Base-by-base conservation (phyloP, 163 green algal genomes). In the Scenedesmus sp. region DNA sequence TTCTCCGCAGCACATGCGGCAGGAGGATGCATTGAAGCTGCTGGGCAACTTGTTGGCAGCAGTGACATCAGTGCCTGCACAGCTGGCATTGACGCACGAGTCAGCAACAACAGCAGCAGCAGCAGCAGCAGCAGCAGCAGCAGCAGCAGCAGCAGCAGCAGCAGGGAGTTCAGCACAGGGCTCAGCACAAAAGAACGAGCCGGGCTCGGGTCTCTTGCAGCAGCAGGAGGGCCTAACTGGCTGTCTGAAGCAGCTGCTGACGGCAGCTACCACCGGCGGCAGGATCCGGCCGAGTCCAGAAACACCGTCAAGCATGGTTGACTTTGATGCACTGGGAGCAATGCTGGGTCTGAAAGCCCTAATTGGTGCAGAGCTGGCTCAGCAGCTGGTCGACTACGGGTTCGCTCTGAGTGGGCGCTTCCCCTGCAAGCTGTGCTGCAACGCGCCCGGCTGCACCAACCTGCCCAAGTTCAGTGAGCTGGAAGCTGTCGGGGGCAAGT, bases 111-210 rank as follows among this genome's bases (percentile, higher is more conserved):
- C n/a, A n/a, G n/a, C n/a, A n/a, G n/a, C n/a, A n/a, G n/a, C n/a
- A n/a, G n/a, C 33, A 82, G 73, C 73, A 81, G 70, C 70, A 81
- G 70, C 70, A 82, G 35, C 73, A 51, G 35, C 73, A 76, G 61
- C 61, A 76, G 61, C 61, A 76, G 61, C 61, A 76, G 61, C n/a
- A 81, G 70, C 70, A 81, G 70, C 70, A 82, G 35, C 73, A 51
- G 35, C 73, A 1, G 30, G 40, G 65, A 9, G 30, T 5, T 22
- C 65, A 76, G 3, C 56, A n/a, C 56, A 61, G 51, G 12, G 51
- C 51, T 61, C 51, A 18, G 51, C 51, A 33, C 59, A 76, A 30
- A 15, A 76, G 65, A 18, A n/a, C 16, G 30, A 76, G 16, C 30
- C 30, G 0, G 15, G 7, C 5, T 18, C 30, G 9, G 40, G 30